Evolutionary conservation across 148 eudicot genomes (phyloP).

Genomic region (Amaranthus palmeri): DNA sequence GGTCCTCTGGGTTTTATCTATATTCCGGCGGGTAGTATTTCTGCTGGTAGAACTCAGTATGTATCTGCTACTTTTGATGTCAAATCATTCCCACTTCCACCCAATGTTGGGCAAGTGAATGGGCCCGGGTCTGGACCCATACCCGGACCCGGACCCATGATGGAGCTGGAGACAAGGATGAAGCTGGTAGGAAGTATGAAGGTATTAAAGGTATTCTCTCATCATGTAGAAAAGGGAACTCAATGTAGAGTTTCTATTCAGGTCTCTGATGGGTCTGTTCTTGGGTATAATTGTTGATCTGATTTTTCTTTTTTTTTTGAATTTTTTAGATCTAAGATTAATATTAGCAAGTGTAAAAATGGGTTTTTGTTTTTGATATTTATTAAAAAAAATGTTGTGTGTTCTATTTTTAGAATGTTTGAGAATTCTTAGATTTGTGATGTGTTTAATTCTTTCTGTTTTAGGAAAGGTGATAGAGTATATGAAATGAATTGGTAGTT

Average conservation of each 20-base stretch:
- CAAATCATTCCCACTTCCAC: constrained; percentile 39
- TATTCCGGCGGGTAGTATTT: constrained; percentile 81
- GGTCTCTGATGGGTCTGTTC: constrained; percentile 58
- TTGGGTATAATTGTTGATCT: constrained; percentile 65
- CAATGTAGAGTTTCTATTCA: constrained; percentile 58
- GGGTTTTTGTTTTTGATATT: not conserved
- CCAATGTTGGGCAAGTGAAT: constrained; percentile 24
- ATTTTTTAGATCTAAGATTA: not conserved
- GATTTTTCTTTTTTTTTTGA: not conserved
- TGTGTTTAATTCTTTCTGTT: not conserved
- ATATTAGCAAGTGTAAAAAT: constrained; percentile 22
- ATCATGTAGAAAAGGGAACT: constrained; percentile 56
- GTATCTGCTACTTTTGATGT: constrained; percentile 81
- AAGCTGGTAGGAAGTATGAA: constrained; percentile 75
- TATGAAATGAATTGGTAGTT: too few relatives aligned
- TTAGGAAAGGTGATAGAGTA: not conserved
- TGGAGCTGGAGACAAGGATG: constrained; percentile 80
- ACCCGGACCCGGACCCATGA: constrained; percentile 29
- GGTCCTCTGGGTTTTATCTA: constrained; percentile 57
- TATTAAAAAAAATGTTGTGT: not conserved
- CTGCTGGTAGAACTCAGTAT: constrained; percentile 56
- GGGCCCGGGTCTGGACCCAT: constrained; percentile 20
- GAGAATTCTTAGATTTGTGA: not conserved
- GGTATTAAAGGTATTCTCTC: constrained; percentile 71
- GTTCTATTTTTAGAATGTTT: not conserved